Evolutionary conservation across 2,329 filamentous ascomycete genomes (phyloP), one percentile per base, ranked within the genome.

Genomic region (Pseudopyrenochaeta lycopersici): DNA sequence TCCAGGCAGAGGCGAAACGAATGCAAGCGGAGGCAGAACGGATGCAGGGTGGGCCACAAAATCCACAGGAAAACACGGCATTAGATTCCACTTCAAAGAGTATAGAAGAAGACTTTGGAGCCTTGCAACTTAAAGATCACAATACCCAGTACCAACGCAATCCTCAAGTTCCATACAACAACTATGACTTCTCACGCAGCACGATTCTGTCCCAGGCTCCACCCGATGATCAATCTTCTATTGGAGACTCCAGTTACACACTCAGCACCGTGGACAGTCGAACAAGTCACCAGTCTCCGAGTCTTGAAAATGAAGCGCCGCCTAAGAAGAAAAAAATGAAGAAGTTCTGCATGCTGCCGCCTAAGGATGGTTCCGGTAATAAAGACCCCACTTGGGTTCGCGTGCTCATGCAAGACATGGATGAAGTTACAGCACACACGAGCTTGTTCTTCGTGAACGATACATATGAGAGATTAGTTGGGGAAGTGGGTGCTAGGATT

Each of bases 351-450:
- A 86, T 88, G 63, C 76, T 94, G 2, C 91, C 85, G 1, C 78
- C 90, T 0, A 80, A 80, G 44, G 80, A 84, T 46, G 76, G 80
- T 17, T 80, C 81, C 46, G 87, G 86, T 6, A 78, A 81, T 54
- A 78, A 81, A 38, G 91, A 96, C 71, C 78, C 84, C 4, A 85
- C 88, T 14, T 97, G 93, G 92, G 79, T 92, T 1, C 82, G 88
- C 39, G 84, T 97, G 2, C 88, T 87, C 66, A 95, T 97, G 90
- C 84, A 89, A 52, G 88, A 87, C 46, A 87, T 95, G 56, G 92
- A 96, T 69, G 91, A 96, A 74, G 90, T 96, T 1, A 88, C 86
- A 6, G 93, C 92, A 9, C 92, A 96, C 72, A 94, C 91, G 57
- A 88, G 90, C 0, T 78, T 97, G 46, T 97, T 96, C 77, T 85